These are phyloP conservation scores for Claviceps maximensis DNA, from an alignment of 2,329 filamentous ascomycete species.

Conservation along the genomic window DNA sequence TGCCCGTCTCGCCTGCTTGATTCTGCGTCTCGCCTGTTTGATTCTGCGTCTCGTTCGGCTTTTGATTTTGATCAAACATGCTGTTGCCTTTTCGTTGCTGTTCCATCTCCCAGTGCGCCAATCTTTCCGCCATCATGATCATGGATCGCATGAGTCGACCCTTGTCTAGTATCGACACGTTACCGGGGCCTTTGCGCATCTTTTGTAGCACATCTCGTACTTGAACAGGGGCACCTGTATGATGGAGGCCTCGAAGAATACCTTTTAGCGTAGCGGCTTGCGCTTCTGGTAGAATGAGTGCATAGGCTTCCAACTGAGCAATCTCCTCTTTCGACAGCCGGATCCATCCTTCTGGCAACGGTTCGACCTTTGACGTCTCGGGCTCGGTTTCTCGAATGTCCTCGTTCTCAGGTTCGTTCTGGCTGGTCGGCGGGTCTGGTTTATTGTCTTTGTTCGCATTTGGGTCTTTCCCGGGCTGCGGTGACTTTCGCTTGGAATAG, in stretches of 20 bases:
- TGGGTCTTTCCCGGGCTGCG: conserved; percentile 24
- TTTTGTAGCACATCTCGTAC: conserved; percentile 43
- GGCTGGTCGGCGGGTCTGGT: conserved; percentile 6
- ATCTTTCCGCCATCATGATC: conserved; percentile 23
- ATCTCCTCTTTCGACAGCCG: conserved; percentile 32
- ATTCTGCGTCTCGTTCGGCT: conserved; percentile 11
- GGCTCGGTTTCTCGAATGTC: conserved; percentile 9
- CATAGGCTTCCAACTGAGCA: conserved; percentile 42
- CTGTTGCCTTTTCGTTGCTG: conserved; percentile 9
- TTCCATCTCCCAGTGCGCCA: conserved; percentile 18
- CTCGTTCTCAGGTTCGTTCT: conserved; percentile 10
- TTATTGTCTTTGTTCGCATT: conserved; percentile 14
- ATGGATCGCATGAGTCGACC: conserved; percentile 23
- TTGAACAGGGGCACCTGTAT: conserved; percentile 56
- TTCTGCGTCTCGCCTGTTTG: conserved; percentile 2
- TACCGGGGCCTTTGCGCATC: conserved; percentile 43
- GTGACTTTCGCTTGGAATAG: conserved; percentile 24
- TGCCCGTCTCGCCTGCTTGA: conserved; percentile 8
- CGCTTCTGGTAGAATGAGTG: conserved; percentile 48
- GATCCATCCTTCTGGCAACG: conserved; percentile 34
- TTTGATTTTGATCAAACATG: conserved; percentile 14
- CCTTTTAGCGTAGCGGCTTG: conserved; percentile 47
- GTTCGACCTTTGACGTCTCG: conserved; percentile 15
- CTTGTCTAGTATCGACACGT: conserved; percentile 27
- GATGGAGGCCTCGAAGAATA: conserved; percentile 48